Evolutionary conservation across 2,329 filamentous ascomycete species (phyloP).

Genomic region (Alternaria arborescens): DNA sequence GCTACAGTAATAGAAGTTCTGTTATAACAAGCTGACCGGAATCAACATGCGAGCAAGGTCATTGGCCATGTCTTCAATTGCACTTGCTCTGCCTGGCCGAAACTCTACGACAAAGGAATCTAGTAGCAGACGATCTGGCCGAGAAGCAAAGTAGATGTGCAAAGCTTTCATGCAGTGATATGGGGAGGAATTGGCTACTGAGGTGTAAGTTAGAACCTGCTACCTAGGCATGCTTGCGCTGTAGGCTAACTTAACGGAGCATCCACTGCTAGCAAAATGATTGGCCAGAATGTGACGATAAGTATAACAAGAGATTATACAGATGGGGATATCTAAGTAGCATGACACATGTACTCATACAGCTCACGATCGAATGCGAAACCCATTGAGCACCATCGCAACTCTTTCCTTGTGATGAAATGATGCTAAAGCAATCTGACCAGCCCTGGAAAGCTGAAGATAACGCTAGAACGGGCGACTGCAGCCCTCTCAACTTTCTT

Average conservation of each 20-base stretch:
- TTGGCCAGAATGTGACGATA: not conserved
- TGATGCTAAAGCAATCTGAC: not conserved
- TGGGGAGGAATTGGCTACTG: not conserved
- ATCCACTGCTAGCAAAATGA: too few relatives aligned
- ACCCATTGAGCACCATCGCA: not conserved
- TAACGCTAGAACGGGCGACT: not conserved
- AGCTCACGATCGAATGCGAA: not conserved
- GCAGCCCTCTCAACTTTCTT: not conserved
- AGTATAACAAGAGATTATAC: not conserved
- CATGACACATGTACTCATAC: not conserved
- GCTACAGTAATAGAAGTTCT: too few relatives aligned
- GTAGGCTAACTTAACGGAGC: too few relatives aligned
- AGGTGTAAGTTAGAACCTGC: not conserved
- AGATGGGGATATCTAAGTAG: too few relatives aligned
- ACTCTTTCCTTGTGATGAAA: not conserved
- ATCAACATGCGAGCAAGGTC: not conserved
- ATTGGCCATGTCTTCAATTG: too few relatives aligned
- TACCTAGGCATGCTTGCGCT: not conserved
- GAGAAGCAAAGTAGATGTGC: not conserved
- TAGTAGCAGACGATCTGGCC: too few relatives aligned
- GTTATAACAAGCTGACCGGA: rapidly evolving
- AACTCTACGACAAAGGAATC: too few relatives aligned
- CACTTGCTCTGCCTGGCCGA: too few relatives aligned
- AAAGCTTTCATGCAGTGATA: not conserved
- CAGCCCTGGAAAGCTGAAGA: rapidly evolving